These are phyloP conservation scores for Triglochin maritima DNA, from an alignment of 106 monocot genomes.

Conservation along the genomic window DNA sequence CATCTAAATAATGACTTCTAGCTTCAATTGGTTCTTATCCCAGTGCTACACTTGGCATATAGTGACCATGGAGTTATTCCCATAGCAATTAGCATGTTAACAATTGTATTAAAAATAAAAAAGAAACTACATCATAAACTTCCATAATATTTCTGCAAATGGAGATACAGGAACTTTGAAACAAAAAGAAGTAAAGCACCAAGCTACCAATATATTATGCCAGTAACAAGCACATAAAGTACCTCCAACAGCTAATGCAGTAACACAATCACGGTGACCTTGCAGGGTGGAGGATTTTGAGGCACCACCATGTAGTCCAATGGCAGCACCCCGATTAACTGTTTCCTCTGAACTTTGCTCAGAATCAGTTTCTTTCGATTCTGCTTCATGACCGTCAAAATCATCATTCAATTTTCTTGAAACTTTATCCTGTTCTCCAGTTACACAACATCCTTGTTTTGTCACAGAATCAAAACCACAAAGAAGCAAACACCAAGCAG, in stretches of 20 bases:
- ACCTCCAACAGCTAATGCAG: conserved; percentile 85
- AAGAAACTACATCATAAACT: no score
- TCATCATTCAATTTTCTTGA: not conserved
- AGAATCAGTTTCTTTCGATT: conserved; percentile 2
- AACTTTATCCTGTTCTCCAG: not conserved
- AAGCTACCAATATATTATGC: no score
- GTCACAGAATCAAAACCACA: conserved; percentile 13
- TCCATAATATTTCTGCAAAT: no score
- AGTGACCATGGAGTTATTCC: no score
- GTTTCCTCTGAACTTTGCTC: conserved; percentile 19
- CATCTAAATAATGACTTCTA: no score
- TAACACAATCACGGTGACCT: conserved; percentile 67
- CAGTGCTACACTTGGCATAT: no score
- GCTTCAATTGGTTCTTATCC: no score
- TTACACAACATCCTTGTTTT: not conserved
- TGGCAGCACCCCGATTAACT: conserved; percentile 8
- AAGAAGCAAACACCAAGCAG: conserved; percentile 42
- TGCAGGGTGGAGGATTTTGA: conserved; percentile 33
- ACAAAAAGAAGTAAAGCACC: not conserved
- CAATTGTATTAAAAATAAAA: no score
- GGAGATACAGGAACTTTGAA: not conserved
- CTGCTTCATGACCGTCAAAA: not conserved
- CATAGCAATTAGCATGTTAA: no score
- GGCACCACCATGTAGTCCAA: conserved; percentile 8
- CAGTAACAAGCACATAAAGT: conserved; percentile 5